These are phyloP conservation scores for Panaeolus cyanescens DNA, from an alignment of 768 basidiomycete genomes.

Conservation along the genomic window DNA sequence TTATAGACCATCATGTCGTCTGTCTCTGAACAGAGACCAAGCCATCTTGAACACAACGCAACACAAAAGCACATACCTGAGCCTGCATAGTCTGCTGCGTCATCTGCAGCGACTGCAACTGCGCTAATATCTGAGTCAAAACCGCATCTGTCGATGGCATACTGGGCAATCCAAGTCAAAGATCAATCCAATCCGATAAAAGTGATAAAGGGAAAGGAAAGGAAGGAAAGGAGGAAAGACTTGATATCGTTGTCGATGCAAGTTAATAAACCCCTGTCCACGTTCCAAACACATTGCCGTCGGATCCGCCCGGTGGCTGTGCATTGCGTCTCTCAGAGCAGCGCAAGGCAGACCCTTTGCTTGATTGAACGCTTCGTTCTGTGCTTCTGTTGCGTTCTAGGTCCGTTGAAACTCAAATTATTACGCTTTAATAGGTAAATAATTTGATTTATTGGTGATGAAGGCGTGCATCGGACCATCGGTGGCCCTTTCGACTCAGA, in stretches of 20 bases:
- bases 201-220: background rate
- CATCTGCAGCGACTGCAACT: slow-evolving; percentile 70
- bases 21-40: background rate
- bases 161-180: slow-evolving; percentile 1
- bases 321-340: background rate
- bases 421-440: too few species aligned
- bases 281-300: slow-evolving; percentile 1
- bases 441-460: too few species aligned
- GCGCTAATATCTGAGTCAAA: slow-evolving; percentile 71
- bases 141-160: slow-evolving; percentile 57
- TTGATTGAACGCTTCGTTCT: background rate
- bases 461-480: too few species aligned
- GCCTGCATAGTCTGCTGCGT: slow-evolving; percentile 79
- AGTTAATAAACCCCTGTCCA: slow-evolving; percentile 4
- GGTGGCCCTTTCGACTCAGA: too few species aligned
- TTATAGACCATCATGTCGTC: background rate
- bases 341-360: background rate
- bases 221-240: slow-evolving; percentile 5
- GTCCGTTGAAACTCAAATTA: background rate
- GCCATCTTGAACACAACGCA: slow-evolving; percentile 4
- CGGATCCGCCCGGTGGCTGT: slow-evolving; percentile 3
- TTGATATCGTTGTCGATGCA: background rate
- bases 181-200: background rate
- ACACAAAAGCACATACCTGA: slow-evolving; percentile 49
- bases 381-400: background rate